Percentiles rank a stretch among this genome's conserved stretches.
Evolutionary conservation across 148 eudicot genomes (phyloP).

Genomic region (Agrostemma githago): DNA sequence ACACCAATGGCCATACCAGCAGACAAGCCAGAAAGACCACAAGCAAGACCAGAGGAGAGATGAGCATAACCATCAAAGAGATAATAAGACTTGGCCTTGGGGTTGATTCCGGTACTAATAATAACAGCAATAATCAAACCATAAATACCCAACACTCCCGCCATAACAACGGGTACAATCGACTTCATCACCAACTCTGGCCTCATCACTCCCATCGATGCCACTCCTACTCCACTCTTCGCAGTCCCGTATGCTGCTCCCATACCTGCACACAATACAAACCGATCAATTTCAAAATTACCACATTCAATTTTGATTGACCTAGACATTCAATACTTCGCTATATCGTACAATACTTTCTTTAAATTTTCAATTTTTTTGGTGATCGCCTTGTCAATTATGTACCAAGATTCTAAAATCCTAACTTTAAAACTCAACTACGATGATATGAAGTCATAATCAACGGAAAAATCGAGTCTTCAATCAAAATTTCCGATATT

Average conservation of each 20-base stretch:
- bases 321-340: no score
- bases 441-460: no score
- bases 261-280: constrained; percentile 44
- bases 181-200: constrained; percentile 83
- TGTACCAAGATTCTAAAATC: no score
- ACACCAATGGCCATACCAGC: constrained; percentile 87
- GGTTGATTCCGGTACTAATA: constrained; percentile 77
- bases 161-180: constrained; percentile 85
- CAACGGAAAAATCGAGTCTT: no score
- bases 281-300: background rate
- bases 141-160: constrained; percentile 78
- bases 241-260: constrained; percentile 84
- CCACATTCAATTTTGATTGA: background rate
- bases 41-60: constrained; percentile 71
- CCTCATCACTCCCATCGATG: constrained; percentile 87
- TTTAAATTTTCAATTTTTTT: no score
- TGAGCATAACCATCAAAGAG: constrained; percentile 78
- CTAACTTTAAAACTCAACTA: no score
- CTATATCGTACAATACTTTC: no score
- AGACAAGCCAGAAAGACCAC: constrained; percentile 74
- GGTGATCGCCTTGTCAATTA: no score
- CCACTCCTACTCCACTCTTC: constrained; percentile 76
- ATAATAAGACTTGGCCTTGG: constrained; percentile 65
- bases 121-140: constrained; percentile 79
- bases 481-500: no score